phyloP scores from a whole-genome alignment of 176 grass and related monocot genomes.

The Oryza australiensis region DNA sequence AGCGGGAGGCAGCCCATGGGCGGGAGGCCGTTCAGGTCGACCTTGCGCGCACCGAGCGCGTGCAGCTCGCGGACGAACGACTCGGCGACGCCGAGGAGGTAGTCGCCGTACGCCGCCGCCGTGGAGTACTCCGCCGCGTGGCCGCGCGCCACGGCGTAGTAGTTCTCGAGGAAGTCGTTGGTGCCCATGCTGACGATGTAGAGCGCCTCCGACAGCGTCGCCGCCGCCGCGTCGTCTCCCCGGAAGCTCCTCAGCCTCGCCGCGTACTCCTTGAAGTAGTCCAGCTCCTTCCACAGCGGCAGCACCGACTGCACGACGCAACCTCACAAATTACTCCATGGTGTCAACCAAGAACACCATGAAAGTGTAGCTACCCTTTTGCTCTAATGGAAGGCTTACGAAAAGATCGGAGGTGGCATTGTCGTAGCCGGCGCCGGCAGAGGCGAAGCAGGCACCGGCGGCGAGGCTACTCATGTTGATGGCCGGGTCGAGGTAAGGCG shows the following conservation, averaged over 20 bases:
- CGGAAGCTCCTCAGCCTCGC: slow-evolving; percentile 33
- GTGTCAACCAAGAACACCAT: not conserved
- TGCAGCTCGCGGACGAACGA: slow-evolving; percentile 48
- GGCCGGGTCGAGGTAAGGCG: slow-evolving; percentile 64
- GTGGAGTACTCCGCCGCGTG: slow-evolving; percentile 18
- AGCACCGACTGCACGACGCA: slow-evolving; percentile 45
- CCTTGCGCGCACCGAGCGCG: slow-evolving; percentile 59
- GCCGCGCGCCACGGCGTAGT: slow-evolving; percentile 48
- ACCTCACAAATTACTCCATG: not conserved
- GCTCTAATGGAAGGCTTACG: slow-evolving; percentile 35
- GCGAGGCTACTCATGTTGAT: slow-evolving; percentile 50
- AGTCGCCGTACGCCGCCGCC: slow-evolving; percentile 42
- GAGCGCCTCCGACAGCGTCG: slow-evolving; percentile 49
- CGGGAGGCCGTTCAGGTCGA: slow-evolving; percentile 59
- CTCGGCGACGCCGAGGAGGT: slow-evolving; percentile 34
- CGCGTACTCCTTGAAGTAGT: slow-evolving; percentile 70
- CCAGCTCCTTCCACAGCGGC: slow-evolving; percentile 47
- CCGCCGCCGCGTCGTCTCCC: slow-evolving; percentile 32
- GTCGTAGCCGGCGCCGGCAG: slow-evolving; percentile 76
- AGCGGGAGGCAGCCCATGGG: slow-evolving; percentile 82
- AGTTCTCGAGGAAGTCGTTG: slow-evolving; percentile 83
- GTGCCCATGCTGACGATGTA: slow-evolving; percentile 71
- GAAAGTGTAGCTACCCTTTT: not conserved
- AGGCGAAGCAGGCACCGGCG: slow-evolving; percentile 74
- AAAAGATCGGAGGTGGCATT: slow-evolving; percentile 68